Conservation (phyloP, 345 rosid genomes). For the Acer negundo region DNA sequence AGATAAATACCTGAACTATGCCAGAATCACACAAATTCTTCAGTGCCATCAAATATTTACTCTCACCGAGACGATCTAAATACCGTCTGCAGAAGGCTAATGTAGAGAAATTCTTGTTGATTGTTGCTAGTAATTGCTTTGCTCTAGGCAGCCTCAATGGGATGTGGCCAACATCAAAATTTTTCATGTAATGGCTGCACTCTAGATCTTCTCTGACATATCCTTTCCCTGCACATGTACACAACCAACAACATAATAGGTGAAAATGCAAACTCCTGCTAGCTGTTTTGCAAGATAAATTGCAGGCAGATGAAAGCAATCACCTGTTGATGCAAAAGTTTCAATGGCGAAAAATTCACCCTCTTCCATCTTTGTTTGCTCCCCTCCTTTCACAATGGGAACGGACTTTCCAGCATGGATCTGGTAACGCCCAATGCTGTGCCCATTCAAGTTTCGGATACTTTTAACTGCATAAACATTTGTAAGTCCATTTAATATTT, state of each 20-base stretch:
- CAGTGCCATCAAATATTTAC: constrained; percentile 88
- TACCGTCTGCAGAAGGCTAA: constrained; percentile 91
- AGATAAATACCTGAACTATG: constrained; percentile 72
- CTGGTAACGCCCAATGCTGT: constrained; percentile 81
- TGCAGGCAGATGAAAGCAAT: constrained; percentile 9
- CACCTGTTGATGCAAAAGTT: constrained; percentile 95
- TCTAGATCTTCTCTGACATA: constrained; percentile 88
- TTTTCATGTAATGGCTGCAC: constrained; percentile 96
- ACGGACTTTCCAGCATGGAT: constrained; percentile 97
- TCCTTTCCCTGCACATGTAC: constrained; percentile 71
- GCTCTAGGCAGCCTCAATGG: constrained; percentile 90
- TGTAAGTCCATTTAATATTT: constrained; percentile 5
- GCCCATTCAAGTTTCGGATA: constrained; percentile 86
- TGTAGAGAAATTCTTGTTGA: constrained; percentile 91
- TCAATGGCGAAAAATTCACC: constrained; percentile 94
- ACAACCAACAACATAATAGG: neutral
- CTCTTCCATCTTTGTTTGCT: constrained; percentile 98
- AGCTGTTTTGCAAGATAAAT: constrained; percentile 14
- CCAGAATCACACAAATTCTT: constrained; percentile 91
- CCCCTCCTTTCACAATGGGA: constrained; percentile 95
- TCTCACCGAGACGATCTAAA: constrained; percentile 91
- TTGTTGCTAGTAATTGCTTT: constrained; percentile 89
- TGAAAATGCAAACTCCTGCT: neutral
- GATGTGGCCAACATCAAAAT: constrained; percentile 73
- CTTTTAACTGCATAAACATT: constrained; percentile 69